These are phyloP conservation scores for Aspergillus haitiensis DNA, from an alignment of 495 filamentous ascomycete species.

Conservation along the genomic window DNA sequence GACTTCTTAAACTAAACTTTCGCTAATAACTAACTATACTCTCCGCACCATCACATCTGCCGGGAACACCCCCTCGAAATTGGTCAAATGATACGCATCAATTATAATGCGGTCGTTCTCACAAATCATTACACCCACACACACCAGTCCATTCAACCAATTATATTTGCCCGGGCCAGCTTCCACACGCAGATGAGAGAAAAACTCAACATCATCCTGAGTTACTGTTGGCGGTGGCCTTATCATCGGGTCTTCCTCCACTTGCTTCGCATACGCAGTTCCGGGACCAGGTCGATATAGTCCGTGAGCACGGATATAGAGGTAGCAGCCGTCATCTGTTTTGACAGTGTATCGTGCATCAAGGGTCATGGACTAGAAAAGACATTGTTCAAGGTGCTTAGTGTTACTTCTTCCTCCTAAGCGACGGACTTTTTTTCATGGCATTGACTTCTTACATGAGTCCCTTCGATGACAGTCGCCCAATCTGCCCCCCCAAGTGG, in stretches of 20 bases:
- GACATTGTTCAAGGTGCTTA: background rate
- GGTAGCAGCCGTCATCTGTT: slow-evolving; percentile 29
- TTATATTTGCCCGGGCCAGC: slow-evolving; percentile 34
- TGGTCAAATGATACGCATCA: slow-evolving; percentile 38
- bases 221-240: slow-evolving; percentile 26
- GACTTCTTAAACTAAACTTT: background rate
- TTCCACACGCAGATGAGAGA: slow-evolving; percentile 34
- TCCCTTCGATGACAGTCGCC: slow-evolving; percentile 35
- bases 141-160: slow-evolving; percentile 37
- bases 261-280: slow-evolving; percentile 32
- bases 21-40: slow-evolving; percentile 14
- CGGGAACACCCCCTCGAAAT: slow-evolving; percentile 32
- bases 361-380: slow-evolving; percentile 33
- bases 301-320: slow-evolving; percentile 37
- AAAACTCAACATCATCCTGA: slow-evolving; percentile 36
- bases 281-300: slow-evolving; percentile 36
- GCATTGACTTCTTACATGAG: slow-evolving; percentile 25
- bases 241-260: slow-evolving; percentile 21
- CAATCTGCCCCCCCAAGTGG: slow-evolving; percentile 35
- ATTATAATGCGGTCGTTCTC: slow-evolving; percentile 34
- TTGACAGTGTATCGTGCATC: slow-evolving; percentile 36
- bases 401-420: background rate
- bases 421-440: no score
- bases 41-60: slow-evolving; percentile 27
- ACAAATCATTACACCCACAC: slow-evolving; percentile 36